A percentile compares a stretch with the other conserved stretches of the same genome.
Conservation (phyloP, 2,329 filamentous ascomycete species). For the Clarireedia paspali region DNA sequence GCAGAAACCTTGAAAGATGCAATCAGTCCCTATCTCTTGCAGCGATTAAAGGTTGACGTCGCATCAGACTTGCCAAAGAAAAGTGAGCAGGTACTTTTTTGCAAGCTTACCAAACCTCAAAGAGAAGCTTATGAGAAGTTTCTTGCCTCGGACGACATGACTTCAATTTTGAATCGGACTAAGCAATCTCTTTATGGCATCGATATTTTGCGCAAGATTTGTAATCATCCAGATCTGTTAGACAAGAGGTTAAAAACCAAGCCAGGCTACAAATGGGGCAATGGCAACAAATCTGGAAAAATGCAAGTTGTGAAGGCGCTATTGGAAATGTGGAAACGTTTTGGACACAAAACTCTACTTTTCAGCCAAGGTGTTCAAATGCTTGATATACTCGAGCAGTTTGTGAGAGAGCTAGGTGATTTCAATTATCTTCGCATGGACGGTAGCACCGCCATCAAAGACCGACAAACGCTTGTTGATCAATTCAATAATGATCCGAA, state of each 20-base stretch:
- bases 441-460: constrained; percentile 79
- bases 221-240: constrained; percentile 89
- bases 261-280: constrained; percentile 68
- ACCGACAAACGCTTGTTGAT: constrained; percentile 84
- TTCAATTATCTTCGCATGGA: constrained; percentile 88
- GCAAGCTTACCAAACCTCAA: constrained; percentile 77
- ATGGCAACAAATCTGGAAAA: constrained; percentile 76
- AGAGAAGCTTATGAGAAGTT: constrained; percentile 75
- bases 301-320: constrained; percentile 90
- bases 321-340: constrained; percentile 76
- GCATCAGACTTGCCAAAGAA: constrained; percentile 91
- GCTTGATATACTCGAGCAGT: constrained; percentile 86
- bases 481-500: constrained; percentile 78
- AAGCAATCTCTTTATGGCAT: constrained; percentile 82
- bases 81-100: constrained; percentile 92
- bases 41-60: constrained; percentile 89
- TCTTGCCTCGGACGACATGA: constrained; percentile 75
- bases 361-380: constrained; percentile 94
- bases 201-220: constrained; percentile 89
- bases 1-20: constrained; percentile 90
- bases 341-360: constrained; percentile 82
- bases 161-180: constrained; percentile 66
- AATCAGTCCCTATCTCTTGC: constrained; percentile 86
- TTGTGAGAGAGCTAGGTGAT: constrained; percentile 58
- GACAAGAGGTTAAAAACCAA: constrained; percentile 52